Base-by-base conservation (phyloP, 129 eudicot genomes). In the Pulicaria dysenterica region DNA sequence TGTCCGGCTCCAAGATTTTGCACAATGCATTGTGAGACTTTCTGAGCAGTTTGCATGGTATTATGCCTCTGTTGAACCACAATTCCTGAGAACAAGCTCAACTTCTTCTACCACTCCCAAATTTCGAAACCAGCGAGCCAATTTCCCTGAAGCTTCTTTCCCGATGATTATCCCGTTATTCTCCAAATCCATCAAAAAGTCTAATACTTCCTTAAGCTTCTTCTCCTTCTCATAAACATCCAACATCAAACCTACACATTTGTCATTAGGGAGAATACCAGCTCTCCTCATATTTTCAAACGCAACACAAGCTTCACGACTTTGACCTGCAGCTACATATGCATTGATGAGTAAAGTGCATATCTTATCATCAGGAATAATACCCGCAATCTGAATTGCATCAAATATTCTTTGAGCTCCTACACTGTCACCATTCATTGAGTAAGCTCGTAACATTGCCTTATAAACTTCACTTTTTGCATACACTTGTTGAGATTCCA, bases 401-500 rank as follows among this genome's bases (percentile, higher is more conserved):
- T 94, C 85, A 67, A 94, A 94, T n/a, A 83, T 80, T 77, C 97
- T 83, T 70, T 94, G 96, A 69, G 98, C 89, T 64, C 97, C 96
- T 73, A 69, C 75, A 62, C 81, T 63, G 81, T 88, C 97, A 44
- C 99, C 97, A 16, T 31, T 65, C 99, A 94, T 90, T 36, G 99
- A 94, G 75, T 90, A 94, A 6, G 93, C 95, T 67, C 99, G 80
- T 6, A 94, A 50, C 76, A 94, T 77, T 12, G 99, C 97, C 38
- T 94, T 94, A 58, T 94, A 94, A 67, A 94, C 97, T 83, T 94
- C 99, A 49, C 89, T 76, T 56, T 87, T 89, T 3, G 97, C 99
- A 56, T 88, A 88, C 41, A 85, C 73, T 61, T 94, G 88, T 63
- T 79, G 82, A 1, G 80, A 67, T 54, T 88, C 97, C 96, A 88